Percentiles rank a stretch among this genome's conserved stretches.
These are phyloP conservation scores for Penicillium sp. DNA, from an alignment of 2,329 filamentous ascomycete genomes.

Conservation along the genomic window DNA sequence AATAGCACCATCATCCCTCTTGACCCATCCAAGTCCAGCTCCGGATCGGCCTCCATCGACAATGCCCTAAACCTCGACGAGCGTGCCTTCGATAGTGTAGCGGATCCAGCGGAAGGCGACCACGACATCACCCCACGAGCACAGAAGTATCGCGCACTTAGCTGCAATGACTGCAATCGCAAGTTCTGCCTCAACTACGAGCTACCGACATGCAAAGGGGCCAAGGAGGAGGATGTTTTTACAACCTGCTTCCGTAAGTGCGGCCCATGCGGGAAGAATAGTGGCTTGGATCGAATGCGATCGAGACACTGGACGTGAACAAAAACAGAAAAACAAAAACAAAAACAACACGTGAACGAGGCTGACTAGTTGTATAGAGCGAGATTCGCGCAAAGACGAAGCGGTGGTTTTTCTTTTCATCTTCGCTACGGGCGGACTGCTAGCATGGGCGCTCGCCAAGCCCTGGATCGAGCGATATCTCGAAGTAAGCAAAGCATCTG, in stretches of 20 bases:
- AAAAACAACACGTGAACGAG: background rate
- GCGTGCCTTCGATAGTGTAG: slow-evolving; percentile 16
- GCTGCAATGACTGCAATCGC: slow-evolving; percentile 67
- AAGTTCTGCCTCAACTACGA: slow-evolving; percentile 66
- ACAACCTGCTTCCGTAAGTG: slow-evolving; percentile 64
- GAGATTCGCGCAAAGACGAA: slow-evolving; percentile 68
- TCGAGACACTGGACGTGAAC: background rate
- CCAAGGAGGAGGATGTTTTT: slow-evolving; percentile 63
- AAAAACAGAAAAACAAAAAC: background rate
- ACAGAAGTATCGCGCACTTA: slow-evolving; percentile 45
- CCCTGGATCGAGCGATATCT: slow-evolving; percentile 60
- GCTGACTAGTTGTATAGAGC: slow-evolving; percentile 44
- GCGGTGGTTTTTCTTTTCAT: slow-evolving; percentile 68
- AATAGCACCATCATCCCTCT: slow-evolving; percentile 69
- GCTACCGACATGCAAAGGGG: slow-evolving; percentile 61
- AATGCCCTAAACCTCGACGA: slow-evolving; percentile 23
- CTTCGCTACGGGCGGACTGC: slow-evolving; percentile 59
- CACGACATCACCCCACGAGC: slow-evolving; percentile 22
- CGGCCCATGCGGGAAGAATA: background rate
- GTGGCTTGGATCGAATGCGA: background rate
- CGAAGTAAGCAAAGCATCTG: slow-evolving; percentile 42
- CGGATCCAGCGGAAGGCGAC: background rate
- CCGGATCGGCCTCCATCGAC: slow-evolving; percentile 18
- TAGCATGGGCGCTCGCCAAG: slow-evolving; percentile 61
- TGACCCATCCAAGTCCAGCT: slow-evolving; percentile 41